phyloP scores from a whole-genome alignment of 495 filamentous ascomycete genomes.

The Aspergillus sparsus region DNA sequence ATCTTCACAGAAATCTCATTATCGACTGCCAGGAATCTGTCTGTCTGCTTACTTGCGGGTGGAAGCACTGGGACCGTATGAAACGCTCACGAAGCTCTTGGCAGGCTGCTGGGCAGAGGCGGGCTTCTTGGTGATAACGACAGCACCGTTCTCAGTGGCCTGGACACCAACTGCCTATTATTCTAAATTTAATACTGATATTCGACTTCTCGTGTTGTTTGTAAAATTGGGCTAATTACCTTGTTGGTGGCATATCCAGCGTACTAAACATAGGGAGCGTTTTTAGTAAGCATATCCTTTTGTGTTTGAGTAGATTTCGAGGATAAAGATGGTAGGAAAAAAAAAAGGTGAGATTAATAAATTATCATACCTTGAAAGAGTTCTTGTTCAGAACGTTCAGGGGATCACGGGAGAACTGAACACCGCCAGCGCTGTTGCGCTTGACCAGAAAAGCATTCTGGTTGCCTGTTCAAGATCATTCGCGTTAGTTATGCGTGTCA shows the following conservation, averaged over 20 bases:
- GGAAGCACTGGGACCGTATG: constrained; percentile 66
- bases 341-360: neutral
- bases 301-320: neutral
- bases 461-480: constrained; percentile 54
- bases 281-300: neutral
- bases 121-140: constrained; percentile 80
- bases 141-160: constrained; percentile 65
- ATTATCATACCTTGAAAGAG: constrained; percentile 73
- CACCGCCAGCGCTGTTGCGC: constrained; percentile 71
- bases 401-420: constrained; percentile 90
- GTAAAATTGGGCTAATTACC: constrained; percentile 55
- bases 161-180: constrained; percentile 78
- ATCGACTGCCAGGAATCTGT: neutral
- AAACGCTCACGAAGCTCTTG: constrained; percentile 60
- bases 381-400: constrained; percentile 89
- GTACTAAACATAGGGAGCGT: constrained; percentile 55
- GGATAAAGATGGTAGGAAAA: neutral
- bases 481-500: constrained; percentile 23
- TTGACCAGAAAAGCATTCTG: constrained; percentile 88
- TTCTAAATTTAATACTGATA: constrained; percentile 16
- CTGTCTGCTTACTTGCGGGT: constrained; percentile 69
- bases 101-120: constrained; percentile 65
- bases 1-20: neutral
- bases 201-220: constrained; percentile 18
- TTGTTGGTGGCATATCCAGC: constrained; percentile 90